phyloP scores from a whole-genome alignment of 768 basidiomycete species.

The Termitomyces sp. region DNA sequence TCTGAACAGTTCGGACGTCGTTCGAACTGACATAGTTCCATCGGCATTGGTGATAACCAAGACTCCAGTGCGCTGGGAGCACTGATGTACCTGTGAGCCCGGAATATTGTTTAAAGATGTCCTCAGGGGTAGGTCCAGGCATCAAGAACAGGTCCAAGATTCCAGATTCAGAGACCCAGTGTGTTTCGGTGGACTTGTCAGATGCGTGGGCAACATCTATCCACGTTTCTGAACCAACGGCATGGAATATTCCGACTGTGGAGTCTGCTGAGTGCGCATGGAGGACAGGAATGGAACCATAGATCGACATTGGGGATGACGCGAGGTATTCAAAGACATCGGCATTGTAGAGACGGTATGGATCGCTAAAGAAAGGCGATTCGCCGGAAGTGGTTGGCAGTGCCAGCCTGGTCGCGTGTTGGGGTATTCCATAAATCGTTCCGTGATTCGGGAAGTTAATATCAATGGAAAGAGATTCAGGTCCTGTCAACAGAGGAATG shows the following conservation, averaged over 20 bases:
- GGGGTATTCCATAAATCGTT: conserved; percentile 93
- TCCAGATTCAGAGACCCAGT: conserved; percentile 98
- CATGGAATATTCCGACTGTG: conserved; percentile 89
- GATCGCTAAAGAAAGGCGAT: conserved; percentile 74
- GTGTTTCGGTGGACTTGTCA: conserved; percentile 74
- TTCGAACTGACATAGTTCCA: conserved; percentile 96
- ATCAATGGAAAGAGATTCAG: conserved; percentile 90
- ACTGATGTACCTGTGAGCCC: conserved; percentile 80
- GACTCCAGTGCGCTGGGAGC: conserved; percentile 87
- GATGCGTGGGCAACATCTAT: conserved; percentile 80
- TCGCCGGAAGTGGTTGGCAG: conserved; percentile 87
- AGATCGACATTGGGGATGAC: conserved; percentile 74
- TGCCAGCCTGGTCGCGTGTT: conserved; percentile 88
- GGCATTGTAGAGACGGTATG: conserved; percentile 91
- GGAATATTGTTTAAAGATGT: conserved; percentile 85
- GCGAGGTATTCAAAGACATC: conserved; percentile 97
- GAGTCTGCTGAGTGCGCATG: conserved; percentile 88
- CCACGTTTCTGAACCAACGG: conserved; percentile 90
- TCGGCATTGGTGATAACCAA: conserved; percentile 96
- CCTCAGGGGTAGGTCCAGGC: conserved; percentile 82
- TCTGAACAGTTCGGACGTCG: conserved; percentile 83
- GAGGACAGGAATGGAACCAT: conserved; percentile 89
- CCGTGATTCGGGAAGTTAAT: conserved; percentile 90
- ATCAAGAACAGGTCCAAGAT: conserved; percentile 93
- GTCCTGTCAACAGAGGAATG: conserved; percentile 55